phyloP scores from a whole-genome alignment of 2,329 filamentous ascomycete species.

The Botrytis fragariae region DNA sequence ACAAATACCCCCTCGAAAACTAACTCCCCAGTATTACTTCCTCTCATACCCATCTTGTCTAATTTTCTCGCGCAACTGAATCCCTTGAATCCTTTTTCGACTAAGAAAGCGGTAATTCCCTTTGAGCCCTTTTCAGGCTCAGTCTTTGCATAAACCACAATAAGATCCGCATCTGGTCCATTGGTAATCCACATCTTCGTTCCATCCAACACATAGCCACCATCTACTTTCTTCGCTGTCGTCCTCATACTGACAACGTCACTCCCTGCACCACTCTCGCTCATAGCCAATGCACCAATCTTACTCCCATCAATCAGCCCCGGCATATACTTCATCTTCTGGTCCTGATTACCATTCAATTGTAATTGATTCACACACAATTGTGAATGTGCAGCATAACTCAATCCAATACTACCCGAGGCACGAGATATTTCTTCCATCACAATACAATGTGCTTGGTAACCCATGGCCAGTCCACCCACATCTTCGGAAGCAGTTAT shows the following conservation, averaged over 20 bases:
- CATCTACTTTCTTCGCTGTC: conserved; percentile 74
- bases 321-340: conserved; percentile 79
- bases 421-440: conserved; percentile 94
- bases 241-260: conserved; percentile 97
- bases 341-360: conserved; percentile 75
- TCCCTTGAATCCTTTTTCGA: conserved; percentile 66
- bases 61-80: conserved; percentile 89
- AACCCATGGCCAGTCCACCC: conserved; percentile 86
- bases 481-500: conserved; percentile 92
- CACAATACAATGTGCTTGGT: conserved; percentile 93
- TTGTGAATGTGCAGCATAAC: conserved; percentile 94
- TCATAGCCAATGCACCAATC: conserved; percentile 91
- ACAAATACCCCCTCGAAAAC: conserved; percentile 91
- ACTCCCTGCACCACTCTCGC: conserved; percentile 82
- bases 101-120: conserved; percentile 93
- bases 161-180: conserved; percentile 85
- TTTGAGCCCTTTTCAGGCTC: conserved; percentile 75
- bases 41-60: conserved; percentile 97
- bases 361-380: conserved; percentile 95
- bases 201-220: conserved; percentile 78
- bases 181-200: conserved; percentile 98
- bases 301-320: conserved; percentile 75
- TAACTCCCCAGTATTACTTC: conserved; percentile 92
- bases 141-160: conserved; percentile 98
- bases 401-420: conserved; percentile 78